Base-by-base conservation (phyloP, 371 early-diverging fungal species). In the Zancudomyces culisetae region DNA sequence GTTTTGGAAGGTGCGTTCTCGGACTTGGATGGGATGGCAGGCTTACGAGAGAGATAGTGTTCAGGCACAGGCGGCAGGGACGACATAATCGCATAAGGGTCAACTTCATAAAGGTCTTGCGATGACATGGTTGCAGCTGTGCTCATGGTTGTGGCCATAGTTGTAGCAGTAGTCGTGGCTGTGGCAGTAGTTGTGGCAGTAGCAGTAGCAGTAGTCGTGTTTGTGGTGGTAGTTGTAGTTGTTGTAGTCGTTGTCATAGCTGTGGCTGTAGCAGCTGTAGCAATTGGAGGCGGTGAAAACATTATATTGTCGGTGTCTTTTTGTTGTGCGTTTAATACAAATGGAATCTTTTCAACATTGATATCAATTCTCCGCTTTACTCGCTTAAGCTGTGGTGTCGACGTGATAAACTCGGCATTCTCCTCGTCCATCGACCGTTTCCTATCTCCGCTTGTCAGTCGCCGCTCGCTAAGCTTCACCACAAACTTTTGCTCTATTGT, bases 21-120 rank as follows among this genome's bases (percentile, higher is more conserved):
- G 13, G 78, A 71, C 57, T 77, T 80, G 28, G 71, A 74, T 12
- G 81, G 81, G 53, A 79, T 58, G 4, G 70, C 72, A 24, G 58
- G 68, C 0, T 66, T 58, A 28, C 70, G 62, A 46, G 61, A 60
- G 12, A 48, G 57, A 26, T 73, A 74, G 30, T 70, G 58, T 18
- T 57, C 58, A 18, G 73, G 70, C 6, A 78, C 58, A 19, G 79
- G 77, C 24, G 77, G 77, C 48, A 77, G 54, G 1, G 63, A 59
- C 8, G 74, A 65, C 56, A 77, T 78, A 43, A 77, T 76, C 42
- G 59, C 42, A 50, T 71, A 70, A 18, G 68, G 58, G 54, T 67
- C 70, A 63, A 70, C 49, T 55, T 73, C 73, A 27, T 73, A 70
- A 15, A 73, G 72, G 6, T 76, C 75, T n/a, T n/a, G n/a, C n/a